Base-by-base conservation (phyloP, 345 rosid genomes). In the Eucalyptus regnans region DNA sequence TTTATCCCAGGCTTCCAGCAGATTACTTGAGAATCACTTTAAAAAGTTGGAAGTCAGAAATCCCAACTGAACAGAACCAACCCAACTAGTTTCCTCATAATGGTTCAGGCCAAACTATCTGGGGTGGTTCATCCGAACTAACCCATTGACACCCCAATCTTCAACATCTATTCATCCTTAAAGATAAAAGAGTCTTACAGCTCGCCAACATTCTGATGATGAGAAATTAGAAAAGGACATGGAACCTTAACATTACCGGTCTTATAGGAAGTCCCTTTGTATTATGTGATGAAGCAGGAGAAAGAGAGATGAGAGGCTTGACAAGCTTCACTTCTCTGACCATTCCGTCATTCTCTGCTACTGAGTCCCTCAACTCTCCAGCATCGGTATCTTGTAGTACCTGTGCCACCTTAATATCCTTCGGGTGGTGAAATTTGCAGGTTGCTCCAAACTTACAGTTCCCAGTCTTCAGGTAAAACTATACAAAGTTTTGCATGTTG, bases 401-500 rank as follows among this genome's bases (percentile, higher is more conserved):
- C 85, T 90, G 90, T 87, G 91, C 85, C 89, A 94, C 88, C 88
- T 92, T 95, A 79, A 95, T 89, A 93, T 97, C 99, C 90, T 94
- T 96, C 89, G 99, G 99, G 91, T 97, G 99, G 92, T 97, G 93
- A 91, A 96, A 97, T 91, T 96, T 97, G 96, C 99, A 97, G 66
- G 96, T 92, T 86, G 92, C 89, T 88, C 99, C 99, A 94, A 95
- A 97, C 91, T 97, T 97, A 93, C 99, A 97, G 91, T 89, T 93
- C 87, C 99, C 99, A 87, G 96, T 97, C 94, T 96, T 97, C 96
- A 94, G 64, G 91, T 95, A 96, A 91, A 95, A 97, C 99, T 97
- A 95, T 91, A 91, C 54, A 68, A 68, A 86, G 89, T 52, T 56
- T 87, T 81, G 88, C 66, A 90, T 88, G 88, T 89, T 83, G 84